Conservation (phyloP, 257 asterid species). For the Prunella vulgaris region DNA sequence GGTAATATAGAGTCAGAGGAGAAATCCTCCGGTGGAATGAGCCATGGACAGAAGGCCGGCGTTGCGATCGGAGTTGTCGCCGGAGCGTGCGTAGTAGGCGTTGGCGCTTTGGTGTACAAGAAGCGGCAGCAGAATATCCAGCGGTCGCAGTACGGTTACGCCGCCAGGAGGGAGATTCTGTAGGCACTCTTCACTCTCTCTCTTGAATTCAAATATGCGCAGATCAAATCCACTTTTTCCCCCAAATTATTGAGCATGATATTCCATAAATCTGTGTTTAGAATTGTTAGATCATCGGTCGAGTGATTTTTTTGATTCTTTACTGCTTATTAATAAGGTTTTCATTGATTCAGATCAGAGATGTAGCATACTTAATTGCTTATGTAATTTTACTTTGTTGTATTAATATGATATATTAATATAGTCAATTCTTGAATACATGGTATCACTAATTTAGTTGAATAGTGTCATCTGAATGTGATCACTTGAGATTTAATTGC, state of each 20-base stretch:
- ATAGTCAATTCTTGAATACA: not conserved
- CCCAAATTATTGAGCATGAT: not conserved
- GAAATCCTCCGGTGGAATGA: slow-evolving; percentile 44
- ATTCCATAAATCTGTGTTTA: not conserved
- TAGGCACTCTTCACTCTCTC: slow-evolving; percentile 12
- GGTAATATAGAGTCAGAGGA: slow-evolving; percentile 18
- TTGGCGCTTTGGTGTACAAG: slow-evolving; percentile 56
- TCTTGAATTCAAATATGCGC: not conserved
- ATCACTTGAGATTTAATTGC: too few species aligned
- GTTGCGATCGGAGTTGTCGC: slow-evolving; percentile 65
- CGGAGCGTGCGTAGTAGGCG: slow-evolving; percentile 42
- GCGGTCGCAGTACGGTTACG: slow-evolving; percentile 58
- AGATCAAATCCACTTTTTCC: not conserved
- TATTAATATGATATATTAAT: not conserved
- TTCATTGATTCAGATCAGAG: slow-evolving; percentile 1
- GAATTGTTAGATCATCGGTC: not conserved
- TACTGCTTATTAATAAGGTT: slow-evolving; percentile 9
- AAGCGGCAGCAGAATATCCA: slow-evolving; percentile 72
- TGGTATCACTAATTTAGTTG: too few species aligned
- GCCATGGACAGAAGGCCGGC: slow-evolving; percentile 54
- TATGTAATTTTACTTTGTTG: not conserved
- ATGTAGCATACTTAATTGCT: not conserved
- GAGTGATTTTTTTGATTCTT: slow-evolving; percentile 31
- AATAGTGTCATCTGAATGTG: too few species aligned
- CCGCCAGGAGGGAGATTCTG: slow-evolving; percentile 55